Evolutionary conservation across 768 basidiomycete species (phyloP), one percentile per base, ranked within the genome.

Genomic region (Boletus insuetus): DNA sequence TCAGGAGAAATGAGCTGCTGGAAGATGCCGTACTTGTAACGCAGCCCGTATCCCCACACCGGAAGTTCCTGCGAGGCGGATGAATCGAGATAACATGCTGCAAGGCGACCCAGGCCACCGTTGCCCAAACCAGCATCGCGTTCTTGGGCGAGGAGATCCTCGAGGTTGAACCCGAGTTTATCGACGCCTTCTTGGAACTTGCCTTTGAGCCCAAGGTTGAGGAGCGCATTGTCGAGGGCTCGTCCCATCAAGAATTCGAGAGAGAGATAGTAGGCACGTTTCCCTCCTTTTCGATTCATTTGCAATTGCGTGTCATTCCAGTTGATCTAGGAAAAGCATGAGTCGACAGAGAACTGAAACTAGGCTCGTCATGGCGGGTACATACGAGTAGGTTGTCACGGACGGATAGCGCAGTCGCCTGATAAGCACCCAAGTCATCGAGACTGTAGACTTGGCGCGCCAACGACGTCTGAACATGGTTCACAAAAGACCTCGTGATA

Each of bases 41-140:
- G 77, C 54, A 97, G 73, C 41, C 94, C 94, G 64, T 98, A 98
- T 43, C 96, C 96, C 94, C 94, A 98, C 22, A 92, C 82, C 0
- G 96, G 96, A 5, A 98, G 80, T 71, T 95, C 87, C 66, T 92
- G 86, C 10, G 89, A 90, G 4, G 95, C 87, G 22, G 86, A 84
- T n/a, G 90, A 92, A 67, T 98, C 95, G 49, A 97, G 84, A 69
- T 98, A 99, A 75, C 97, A 99, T 1, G 97, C 96, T 1, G 97
- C 97, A 43, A 99, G 83, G 31, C 96, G 90, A 0, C 97, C 96
- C 10, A 98, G 81, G 54, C 96, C 96, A 60, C 95, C 95, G 69
- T 98, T 97, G 6, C 96, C 97, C 12, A 98, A 81, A 9, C 84
- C 96, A 2, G 96, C 94, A 66, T 99, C 97, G 46, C 95, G 86